These are phyloP conservation scores for Penicillium freii DNA, from an alignment of 2,329 filamentous ascomycete genomes.

Conservation along the genomic window DNA sequence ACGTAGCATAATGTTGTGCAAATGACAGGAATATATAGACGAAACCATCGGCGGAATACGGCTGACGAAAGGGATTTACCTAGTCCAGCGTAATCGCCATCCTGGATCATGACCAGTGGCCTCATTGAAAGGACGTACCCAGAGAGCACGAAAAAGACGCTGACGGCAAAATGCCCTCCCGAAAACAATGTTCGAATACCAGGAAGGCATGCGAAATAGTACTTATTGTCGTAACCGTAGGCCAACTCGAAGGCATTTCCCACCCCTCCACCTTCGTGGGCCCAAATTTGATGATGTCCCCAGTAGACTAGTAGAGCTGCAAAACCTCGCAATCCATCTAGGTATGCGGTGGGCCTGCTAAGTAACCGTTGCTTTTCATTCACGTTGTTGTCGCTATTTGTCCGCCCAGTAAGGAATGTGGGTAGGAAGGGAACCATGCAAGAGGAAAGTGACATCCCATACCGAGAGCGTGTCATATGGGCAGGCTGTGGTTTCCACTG, in stretches of 20 bases:
- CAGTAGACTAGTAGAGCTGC: constrained; percentile 65
- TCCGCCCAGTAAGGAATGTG: not conserved
- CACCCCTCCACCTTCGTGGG: constrained; percentile 45
- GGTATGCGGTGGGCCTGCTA: constrained; percentile 55
- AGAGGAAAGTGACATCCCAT: not conserved
- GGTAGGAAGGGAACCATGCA: not conserved
- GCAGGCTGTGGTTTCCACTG: constrained; percentile 1
- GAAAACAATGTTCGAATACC: constrained; percentile 59
- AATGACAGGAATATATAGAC: constrained; percentile 54
- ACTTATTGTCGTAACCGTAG: constrained; percentile 45
- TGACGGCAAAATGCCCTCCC: constrained; percentile 60
- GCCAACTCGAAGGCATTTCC: constrained; percentile 52
- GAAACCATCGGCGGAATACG: constrained; percentile 52
- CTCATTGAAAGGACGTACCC: constrained; percentile 54
- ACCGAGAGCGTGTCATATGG: not conserved
- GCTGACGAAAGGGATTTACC: constrained; percentile 49
- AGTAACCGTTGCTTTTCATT: constrained; percentile 1
- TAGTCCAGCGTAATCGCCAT: constrained; percentile 39
- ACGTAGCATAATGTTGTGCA: constrained; percentile 56
- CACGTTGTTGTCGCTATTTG: not conserved
- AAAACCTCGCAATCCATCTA: constrained; percentile 66
- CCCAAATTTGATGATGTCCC: constrained; percentile 61
- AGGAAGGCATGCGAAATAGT: constrained; percentile 56
- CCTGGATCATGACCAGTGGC: constrained; percentile 45
- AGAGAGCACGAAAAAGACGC: constrained; percentile 54